phyloP scores from a whole-genome alignment of 2,329 filamentous ascomycete species.

The Metarhizium album region DNA sequence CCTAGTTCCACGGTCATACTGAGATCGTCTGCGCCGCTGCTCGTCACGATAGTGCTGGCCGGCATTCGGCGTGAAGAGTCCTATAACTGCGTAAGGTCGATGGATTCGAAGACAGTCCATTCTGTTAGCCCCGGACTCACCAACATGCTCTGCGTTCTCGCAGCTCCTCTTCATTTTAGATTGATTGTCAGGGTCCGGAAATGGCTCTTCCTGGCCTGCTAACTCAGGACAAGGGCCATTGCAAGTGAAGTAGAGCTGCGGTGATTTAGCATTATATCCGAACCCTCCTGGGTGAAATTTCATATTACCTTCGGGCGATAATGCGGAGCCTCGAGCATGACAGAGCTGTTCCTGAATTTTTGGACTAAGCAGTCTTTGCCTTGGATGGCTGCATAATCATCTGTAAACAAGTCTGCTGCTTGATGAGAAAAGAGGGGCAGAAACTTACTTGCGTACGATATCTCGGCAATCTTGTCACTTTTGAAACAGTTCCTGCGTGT shows the following conservation, averaged over 20 bases:
- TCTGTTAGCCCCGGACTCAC: constrained; percentile 34
- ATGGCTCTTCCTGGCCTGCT: constrained; percentile 61
- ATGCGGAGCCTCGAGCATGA: constrained; percentile 76
- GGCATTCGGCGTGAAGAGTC: constrained; percentile 70
- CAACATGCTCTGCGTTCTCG: constrained; percentile 77
- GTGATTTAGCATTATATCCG: background rate
- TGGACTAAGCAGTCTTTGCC: constrained; percentile 83
- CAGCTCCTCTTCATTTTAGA: constrained; percentile 81
- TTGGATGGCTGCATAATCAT: constrained; percentile 59
- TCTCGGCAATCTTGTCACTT: constrained; percentile 74
- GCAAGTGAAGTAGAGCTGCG: constrained; percentile 40
- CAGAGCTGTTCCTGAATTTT: constrained; percentile 93
- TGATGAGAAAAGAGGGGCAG: accelerated
- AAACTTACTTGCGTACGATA: constrained; percentile 88
- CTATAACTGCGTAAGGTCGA: constrained; percentile 27
- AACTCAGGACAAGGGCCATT: constrained; percentile 37
- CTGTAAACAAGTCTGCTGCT: constrained; percentile 11
- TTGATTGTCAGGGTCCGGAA: constrained; percentile 71
- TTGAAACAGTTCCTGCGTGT: constrained; percentile 62
- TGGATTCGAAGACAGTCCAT: background rate
- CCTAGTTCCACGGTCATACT: constrained; percentile 72
- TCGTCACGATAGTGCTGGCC: constrained; percentile 64
- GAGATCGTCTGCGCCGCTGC: constrained; percentile 64
- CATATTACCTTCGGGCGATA: constrained; percentile 69
- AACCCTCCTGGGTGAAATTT: background rate